Evolutionary conservation across 768 basidiomycete genomes (phyloP), one percentile per base, ranked within the genome.

Genomic region (Tricholomella constricta): DNA sequence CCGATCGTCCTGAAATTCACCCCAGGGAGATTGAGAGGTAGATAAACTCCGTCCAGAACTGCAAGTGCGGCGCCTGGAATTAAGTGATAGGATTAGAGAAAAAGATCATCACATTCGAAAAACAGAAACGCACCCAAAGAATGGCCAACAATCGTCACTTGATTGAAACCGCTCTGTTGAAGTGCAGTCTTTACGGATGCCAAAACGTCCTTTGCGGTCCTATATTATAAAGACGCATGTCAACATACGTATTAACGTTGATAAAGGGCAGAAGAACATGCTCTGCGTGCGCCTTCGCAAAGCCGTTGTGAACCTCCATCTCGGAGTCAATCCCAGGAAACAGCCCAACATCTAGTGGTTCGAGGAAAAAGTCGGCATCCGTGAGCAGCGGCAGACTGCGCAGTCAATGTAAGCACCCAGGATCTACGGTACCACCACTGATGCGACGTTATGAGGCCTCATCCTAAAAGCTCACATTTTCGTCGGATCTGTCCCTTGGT

Each of bases 221-320:
- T 78, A 35, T 7, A 10, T 6, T 26, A 35, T 46, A 19, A 11
- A 37, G 6, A 23, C 25, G 20, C 74, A 56, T 77, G 79, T 0
- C 78, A 77, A 37, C 77, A 72, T 20, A 78, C 31, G 23, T 4
- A 9, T 9, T 29, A 46, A 17, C 11, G n/a, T 6, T 29, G 29
- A 11, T 6, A 4, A 17, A 29, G 41, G 23, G 44, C 2, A 14
- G 12, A 7, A 6, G 20, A 25, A 52, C 73, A 29, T 62, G 83
- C 82, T 54, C 54, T 11, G 77, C 70, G 6, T 85, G 84, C 8
- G 66, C 72, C 3, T 62, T 58, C 17, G 57, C 64, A 58, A 84
- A 85, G 3, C 84, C 82, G n/a, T 53, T 58, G 54, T 85, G 82
- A 2, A 73, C 76, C 55, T 73, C n/a, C 2, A 84, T 69, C 10